These are phyloP conservation scores for Colletotrichum camelliae DNA, from an alignment of 2,329 filamentous ascomycete species.

Conservation along the genomic window DNA sequence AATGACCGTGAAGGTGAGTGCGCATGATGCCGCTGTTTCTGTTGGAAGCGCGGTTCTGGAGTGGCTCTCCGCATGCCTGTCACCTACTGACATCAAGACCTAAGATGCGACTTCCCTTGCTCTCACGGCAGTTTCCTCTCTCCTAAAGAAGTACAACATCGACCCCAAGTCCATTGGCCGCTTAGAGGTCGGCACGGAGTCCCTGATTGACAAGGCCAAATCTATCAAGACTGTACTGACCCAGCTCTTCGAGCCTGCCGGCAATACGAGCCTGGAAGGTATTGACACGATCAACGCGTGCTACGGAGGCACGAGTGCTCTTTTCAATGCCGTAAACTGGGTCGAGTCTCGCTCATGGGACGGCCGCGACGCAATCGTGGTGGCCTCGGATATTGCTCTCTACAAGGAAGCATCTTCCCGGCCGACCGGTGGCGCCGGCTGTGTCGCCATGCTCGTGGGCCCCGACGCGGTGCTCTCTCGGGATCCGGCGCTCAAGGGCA, in stretches of 20 bases:
- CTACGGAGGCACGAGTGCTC: constrained; percentile 84
- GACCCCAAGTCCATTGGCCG: constrained; percentile 79
- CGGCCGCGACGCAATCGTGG: constrained; percentile 79
- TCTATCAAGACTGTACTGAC: constrained; percentile 88
- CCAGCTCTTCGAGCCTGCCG: constrained; percentile 76
- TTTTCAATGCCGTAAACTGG: constrained; percentile 87
- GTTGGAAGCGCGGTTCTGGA: constrained; percentile 22
- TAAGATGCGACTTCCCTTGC: constrained; percentile 80
- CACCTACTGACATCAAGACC: constrained; percentile 37
- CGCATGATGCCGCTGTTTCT: not conserved
- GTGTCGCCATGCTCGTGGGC: constrained; percentile 79
- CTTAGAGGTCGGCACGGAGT: constrained; percentile 86
- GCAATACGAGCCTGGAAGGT: constrained; percentile 84
- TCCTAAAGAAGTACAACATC: constrained; percentile 83
- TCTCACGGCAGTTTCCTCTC: constrained; percentile 77
- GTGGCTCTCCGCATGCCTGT: constrained; percentile 64
- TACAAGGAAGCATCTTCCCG: constrained; percentile 84
- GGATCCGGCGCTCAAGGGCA: constrained; percentile 79
- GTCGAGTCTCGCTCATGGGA: constrained; percentile 88
- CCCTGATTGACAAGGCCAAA: constrained; percentile 87
- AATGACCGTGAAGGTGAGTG: constrained; percentile 82
- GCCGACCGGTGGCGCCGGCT: constrained; percentile 81
- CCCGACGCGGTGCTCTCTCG: constrained; percentile 78
- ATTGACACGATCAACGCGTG: constrained; percentile 85
- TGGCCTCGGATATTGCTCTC: constrained; percentile 82